Percentiles rank a stretch among this genome's conserved stretches.
Evolutionary conservation across 1,284 basidiomycete species (phyloP).

Genomic region (Exobasidium cylindrosporum): DNA sequence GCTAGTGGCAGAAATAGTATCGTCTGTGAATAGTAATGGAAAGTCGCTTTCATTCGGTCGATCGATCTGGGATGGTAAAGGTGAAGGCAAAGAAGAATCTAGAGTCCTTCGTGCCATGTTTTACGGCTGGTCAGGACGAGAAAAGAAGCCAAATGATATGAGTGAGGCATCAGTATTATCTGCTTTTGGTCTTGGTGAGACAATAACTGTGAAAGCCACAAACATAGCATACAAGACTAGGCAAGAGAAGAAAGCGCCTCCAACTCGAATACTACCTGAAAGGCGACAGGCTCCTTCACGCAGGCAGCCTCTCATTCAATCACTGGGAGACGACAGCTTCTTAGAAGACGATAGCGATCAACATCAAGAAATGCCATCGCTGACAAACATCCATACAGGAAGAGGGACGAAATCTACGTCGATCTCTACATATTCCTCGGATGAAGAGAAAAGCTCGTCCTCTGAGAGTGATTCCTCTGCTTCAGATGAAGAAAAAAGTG

Average conservation of each 20-base stretch:
- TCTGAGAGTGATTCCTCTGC: constrained; percentile 19
- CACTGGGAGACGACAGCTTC: neutral
- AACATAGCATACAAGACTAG: neutral
- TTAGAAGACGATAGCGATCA: neutral
- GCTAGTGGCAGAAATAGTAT: constrained; percentile 72
- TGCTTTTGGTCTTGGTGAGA: neutral
- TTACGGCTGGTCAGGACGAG: neutral
- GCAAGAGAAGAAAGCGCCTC: neutral
- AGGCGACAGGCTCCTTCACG: neutral
- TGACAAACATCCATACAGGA: neutral
- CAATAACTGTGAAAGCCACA: neutral
- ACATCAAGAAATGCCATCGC: neutral
- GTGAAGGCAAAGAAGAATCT: constrained; percentile 61
- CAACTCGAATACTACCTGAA: neutral
- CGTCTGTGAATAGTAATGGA: constrained; percentile 10
- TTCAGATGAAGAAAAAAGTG: neutral
- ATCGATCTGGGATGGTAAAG: constrained; percentile 72
- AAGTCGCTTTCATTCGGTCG: constrained; percentile 73
- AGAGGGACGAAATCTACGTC: neutral
- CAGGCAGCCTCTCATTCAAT: neutral
- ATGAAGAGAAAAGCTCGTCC: constrained; percentile 13
- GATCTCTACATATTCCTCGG: neutral
- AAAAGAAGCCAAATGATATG: neutral
- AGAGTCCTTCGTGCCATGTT: constrained; percentile 38
- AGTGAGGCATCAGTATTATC: neutral